A percentile compares a stretch with the other conserved stretches of the same genome.
Conservation (phyloP, 805 yeast species). For the Ogataea trehalophila region DNA sequence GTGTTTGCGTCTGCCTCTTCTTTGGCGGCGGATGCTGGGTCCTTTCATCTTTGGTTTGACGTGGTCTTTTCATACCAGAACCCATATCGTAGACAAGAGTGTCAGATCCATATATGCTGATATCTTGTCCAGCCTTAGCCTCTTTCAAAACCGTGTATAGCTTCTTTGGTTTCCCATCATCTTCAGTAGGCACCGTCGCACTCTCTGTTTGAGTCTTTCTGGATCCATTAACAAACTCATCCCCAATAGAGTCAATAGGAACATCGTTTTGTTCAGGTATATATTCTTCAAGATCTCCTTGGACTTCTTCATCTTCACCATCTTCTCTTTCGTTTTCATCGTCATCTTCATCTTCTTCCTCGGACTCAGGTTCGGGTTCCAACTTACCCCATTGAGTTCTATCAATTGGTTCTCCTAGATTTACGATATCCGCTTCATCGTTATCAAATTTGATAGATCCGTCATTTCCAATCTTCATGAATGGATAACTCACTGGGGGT, state of each 20-base stretch:
- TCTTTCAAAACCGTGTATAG: constrained; percentile 32
- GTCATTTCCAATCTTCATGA: constrained; percentile 42
- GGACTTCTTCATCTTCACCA: constrained; percentile 18
- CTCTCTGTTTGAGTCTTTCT: constrained; percentile 3
- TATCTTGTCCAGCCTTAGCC: constrained; percentile 15
- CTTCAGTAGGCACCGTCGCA: constrained; percentile 8
- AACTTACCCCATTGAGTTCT: constrained; percentile 29
- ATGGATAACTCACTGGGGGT: constrained; percentile 78
- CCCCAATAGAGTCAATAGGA: constrained; percentile 25
- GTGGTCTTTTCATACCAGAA: neutral
- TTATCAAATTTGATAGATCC: constrained; percentile 31
- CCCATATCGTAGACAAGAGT: constrained; percentile 21
- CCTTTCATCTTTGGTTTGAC: neutral
- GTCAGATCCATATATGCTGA: constrained; percentile 30
- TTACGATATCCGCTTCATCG: constrained; percentile 9
- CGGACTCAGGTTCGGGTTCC: constrained; percentile 31
- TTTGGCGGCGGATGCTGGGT: neutral
- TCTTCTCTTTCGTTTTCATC: constrained; percentile 26
- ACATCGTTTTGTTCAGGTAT: constrained; percentile 24
- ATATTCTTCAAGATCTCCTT: constrained; percentile 26
- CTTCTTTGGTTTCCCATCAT: constrained; percentile 16
- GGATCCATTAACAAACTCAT: constrained; percentile 6
- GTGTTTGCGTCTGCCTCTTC: neutral
- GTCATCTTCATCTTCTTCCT: constrained; percentile 29
- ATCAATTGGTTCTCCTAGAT: constrained; percentile 23